Evolutionary conservation across 1,139 yeast genomes (phyloP), one percentile per base, ranked within the genome.

Genomic region (Geotrichum klebahnii): DNA sequence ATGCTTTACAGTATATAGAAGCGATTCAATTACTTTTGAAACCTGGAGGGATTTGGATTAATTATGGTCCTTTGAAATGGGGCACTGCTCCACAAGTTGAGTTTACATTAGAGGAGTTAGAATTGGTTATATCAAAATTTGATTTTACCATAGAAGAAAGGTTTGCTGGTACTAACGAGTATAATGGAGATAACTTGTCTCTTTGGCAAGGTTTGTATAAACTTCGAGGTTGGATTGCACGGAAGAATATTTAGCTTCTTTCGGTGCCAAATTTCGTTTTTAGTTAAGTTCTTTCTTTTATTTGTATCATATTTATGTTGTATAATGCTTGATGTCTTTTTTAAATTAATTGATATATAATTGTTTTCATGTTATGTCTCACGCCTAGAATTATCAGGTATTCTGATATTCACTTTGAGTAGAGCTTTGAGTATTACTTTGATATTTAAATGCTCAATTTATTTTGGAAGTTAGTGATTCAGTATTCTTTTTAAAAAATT

Each of bases 41-140:
- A n/a, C 68, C 67, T 2, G 71, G 70, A 22, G 80, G 85, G 0
- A 74, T 74, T 50, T 88, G 96, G 96, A 80, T 87, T 54, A 88
- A 88, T 62, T 75, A 80, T 16, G 96, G 96, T 0, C 96, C 96
- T 0, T 71, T 88, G 55, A 88, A 88, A 65, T 88, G 88, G 67
- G 96, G 96, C 0, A 80, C 88, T 2, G 88, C 89, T 1, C 94
- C 96, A 0, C 79, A 77, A 57, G 84, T 82, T 1, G 95, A 87
- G 63, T 69, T 86, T 23, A 81, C 80, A 28, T 71, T 78, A 17
- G 81, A 81, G 17, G 96, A 88, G 61, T 62, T 88, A 42, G 64
- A 68, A n/a, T 58, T 65, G 14, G 60, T 84, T 10, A 69, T 89
- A 32, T 55, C 64, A 22, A 51, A 69, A 1, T 70, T 81, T 67